A percentile compares a stretch with the other conserved stretches of the same genome.
Conservation (phyloP, 441 rosid genomes). For the Aleurites moluccanus region DNA sequence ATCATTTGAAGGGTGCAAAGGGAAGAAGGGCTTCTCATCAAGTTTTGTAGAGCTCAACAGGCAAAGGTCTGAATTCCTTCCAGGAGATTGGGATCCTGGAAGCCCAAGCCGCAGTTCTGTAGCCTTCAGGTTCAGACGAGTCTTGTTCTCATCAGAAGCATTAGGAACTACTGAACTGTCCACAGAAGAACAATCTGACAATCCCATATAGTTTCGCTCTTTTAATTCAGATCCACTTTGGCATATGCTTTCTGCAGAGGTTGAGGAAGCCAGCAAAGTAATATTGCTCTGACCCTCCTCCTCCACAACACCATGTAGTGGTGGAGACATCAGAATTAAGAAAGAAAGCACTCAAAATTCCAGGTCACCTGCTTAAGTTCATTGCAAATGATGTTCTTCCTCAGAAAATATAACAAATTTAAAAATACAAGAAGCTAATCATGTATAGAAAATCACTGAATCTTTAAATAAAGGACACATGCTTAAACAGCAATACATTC, state of each 20-base stretch:
- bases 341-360: constrained; percentile 18
- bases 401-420: constrained; percentile 5
- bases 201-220: constrained; percentile 67
- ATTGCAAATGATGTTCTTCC: not conserved
- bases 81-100: constrained; percentile 78
- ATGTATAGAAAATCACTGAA: not conserved
- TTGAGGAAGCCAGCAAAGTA: constrained; percentile 41
- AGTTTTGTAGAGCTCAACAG: constrained; percentile 44
- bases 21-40: constrained; percentile 83
- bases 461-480: not conserved
- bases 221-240: constrained; percentile 50
- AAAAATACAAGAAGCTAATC: constrained; percentile 8
- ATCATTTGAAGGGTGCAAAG: constrained; percentile 71
- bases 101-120: constrained; percentile 90
- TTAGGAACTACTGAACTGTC: constrained; percentile 50
- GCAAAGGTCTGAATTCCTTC: constrained; percentile 54
- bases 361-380: constrained; percentile 29
- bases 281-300: constrained; percentile 54
- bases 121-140: constrained; percentile 68
- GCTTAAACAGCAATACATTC: constrained; percentile 11
- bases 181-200: constrained; percentile 64
- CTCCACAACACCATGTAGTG: constrained; percentile 48
- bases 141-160: constrained; percentile 37
- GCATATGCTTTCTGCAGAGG: constrained; percentile 47
- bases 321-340: constrained; percentile 58